A percentile compares a stretch with the other conserved stretches of the same genome.
Evolutionary conservation across 768 basidiomycete genomes (phyloP).

Genomic region (Leccinum rimulosum): DNA sequence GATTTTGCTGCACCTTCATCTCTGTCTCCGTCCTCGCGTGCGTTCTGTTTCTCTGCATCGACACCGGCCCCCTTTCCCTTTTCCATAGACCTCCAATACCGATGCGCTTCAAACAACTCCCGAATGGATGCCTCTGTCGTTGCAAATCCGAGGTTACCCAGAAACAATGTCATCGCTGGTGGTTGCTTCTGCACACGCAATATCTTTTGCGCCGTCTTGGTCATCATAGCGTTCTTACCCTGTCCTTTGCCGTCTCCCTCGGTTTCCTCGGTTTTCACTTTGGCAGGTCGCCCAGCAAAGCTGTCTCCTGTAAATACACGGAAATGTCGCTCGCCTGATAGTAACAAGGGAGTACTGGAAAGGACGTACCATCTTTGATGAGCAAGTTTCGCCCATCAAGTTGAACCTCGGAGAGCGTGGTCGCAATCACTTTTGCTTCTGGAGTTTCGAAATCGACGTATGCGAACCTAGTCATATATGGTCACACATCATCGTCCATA

Average conservation of each 20-base stretch:
- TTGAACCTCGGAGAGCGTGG: conserved; percentile 76
- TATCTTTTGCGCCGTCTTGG: conserved; percentile 74
- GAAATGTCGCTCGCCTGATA: background rate
- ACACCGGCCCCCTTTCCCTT: conserved; percentile 34
- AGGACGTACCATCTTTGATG: conserved; percentile 81
- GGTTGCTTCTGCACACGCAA: conserved; percentile 77
- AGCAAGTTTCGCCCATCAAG: conserved; percentile 84
- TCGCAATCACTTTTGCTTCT: conserved; percentile 72
- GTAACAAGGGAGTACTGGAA: background rate
- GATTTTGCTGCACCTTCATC: conserved; percentile 2
- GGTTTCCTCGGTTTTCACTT: conserved; percentile 31
- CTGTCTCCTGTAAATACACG: conserved; percentile 54
- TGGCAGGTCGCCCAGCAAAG: conserved; percentile 65
- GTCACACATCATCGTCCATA: conserved; percentile 8
- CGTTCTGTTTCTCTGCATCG: conserved; percentile 26
- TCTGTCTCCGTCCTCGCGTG: background rate
- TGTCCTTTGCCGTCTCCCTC: conserved; percentile 28
- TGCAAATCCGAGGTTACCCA: conserved; percentile 92
- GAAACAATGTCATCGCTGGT: conserved; percentile 81
- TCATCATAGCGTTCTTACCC: conserved; percentile 30
- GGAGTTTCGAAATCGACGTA: conserved; percentile 90
- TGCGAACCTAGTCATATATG: conserved; percentile 64
- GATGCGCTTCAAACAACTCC: conserved; percentile 69
- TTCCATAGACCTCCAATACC: conserved; percentile 28
- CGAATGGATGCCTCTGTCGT: conserved; percentile 77